phyloP scores from a whole-genome alignment of 352 stramenopile species.

The Phytophthora citricola region DNA sequence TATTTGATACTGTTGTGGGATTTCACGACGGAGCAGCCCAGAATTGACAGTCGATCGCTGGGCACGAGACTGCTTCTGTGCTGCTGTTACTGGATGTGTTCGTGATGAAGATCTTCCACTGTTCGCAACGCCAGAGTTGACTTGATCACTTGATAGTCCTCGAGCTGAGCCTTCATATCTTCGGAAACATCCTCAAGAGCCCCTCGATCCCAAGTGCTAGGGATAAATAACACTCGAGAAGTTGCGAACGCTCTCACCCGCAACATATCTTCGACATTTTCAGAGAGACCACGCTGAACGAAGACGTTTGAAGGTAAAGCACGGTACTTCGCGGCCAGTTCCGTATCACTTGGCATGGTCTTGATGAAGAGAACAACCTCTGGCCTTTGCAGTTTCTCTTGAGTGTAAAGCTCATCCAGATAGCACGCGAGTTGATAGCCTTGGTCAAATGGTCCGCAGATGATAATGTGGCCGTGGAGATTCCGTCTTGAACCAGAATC shows the following conservation, averaged over 20 bases:
- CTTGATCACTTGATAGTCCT: conserved; percentile 54
- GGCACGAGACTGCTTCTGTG: neutral
- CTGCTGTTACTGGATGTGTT: conserved; percentile 33
- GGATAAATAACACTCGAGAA: conserved; percentile 57
- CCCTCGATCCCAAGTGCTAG: conserved; percentile 50
- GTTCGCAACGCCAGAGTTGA: conserved; percentile 60
- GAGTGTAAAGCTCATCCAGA: conserved; percentile 48
- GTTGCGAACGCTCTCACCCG: conserved; percentile 53
- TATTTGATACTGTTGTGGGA: conserved; percentile 63
- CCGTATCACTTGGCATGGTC: conserved; percentile 32
- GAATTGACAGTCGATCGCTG: conserved; percentile 7
- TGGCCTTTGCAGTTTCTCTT: conserved; percentile 31
- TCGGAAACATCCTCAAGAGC: conserved; percentile 37
- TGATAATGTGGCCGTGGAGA: neutral
- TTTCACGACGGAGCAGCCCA: conserved; percentile 58
- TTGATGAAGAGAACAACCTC: conserved; percentile 53
- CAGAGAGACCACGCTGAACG: conserved; percentile 45
- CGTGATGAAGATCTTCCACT: conserved; percentile 39
- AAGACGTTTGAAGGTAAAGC: conserved; percentile 52
- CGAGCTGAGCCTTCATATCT: conserved; percentile 51
- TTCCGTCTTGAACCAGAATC: neutral
- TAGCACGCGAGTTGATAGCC: conserved; percentile 24
- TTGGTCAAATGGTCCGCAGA: conserved; percentile 27
- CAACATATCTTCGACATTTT: conserved; percentile 63
- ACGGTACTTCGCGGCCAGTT: conserved; percentile 37